phyloP scores from a whole-genome alignment of 164 flowering plant genomes.

The Vitis riparia region DNA sequence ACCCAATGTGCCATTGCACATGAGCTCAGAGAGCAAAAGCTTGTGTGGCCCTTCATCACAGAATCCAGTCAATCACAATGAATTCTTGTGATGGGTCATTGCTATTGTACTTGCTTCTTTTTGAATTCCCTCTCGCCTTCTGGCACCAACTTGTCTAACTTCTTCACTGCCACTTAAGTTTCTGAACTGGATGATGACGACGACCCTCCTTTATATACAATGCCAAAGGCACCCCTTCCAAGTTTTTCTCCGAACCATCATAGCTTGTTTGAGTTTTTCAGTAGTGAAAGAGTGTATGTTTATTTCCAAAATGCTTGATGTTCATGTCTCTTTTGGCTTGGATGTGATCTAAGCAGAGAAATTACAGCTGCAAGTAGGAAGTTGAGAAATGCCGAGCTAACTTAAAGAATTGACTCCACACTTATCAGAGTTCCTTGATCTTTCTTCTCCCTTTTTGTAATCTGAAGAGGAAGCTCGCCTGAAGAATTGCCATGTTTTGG shows the following conservation, averaged over 20 bases:
- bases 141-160: conserved; percentile 5
- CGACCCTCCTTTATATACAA: conserved; percentile 20
- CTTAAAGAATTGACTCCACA: not conserved
- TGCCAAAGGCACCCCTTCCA: conserved; percentile 23
- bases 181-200: not conserved
- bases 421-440: not conserved
- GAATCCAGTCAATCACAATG: conserved; percentile 11
- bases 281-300: conserved; percentile 12
- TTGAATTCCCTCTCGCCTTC: conserved; percentile 22
- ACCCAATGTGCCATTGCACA: conserved; percentile 7
- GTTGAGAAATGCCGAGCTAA: conserved; percentile 12
- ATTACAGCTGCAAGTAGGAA: not conserved
- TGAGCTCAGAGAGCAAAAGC: not conserved
- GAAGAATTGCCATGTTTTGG: not conserved
- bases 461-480: not conserved
- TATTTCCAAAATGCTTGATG: not conserved
- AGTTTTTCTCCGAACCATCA: conserved; percentile 19
- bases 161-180: conserved; percentile 18
- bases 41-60: conserved; percentile 14
- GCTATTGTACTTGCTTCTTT: conserved; percentile 16
- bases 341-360: not conserved
- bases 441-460: not conserved
- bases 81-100: conserved; percentile 20
- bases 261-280: conserved; percentile 15
- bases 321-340: not conserved